These are phyloP conservation scores for Corchorus capsularis DNA, from an alignment of 345 rosid genomes.

Conservation along the genomic window DNA sequence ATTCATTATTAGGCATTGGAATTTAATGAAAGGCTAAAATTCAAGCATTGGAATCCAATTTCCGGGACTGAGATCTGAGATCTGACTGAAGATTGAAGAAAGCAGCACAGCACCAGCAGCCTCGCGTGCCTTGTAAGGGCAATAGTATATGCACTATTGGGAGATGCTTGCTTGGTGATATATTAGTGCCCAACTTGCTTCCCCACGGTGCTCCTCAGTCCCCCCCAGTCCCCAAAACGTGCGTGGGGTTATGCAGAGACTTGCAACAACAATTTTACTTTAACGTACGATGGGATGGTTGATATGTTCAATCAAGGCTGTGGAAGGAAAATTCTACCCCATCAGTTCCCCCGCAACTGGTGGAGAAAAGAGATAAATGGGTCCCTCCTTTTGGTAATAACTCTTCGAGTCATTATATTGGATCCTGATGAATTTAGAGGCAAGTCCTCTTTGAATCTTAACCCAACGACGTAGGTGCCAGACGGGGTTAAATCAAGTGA, in stretches of 20 bases:
- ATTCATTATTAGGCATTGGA: too few species aligned
- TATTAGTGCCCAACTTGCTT: neutral
- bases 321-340: neutral
- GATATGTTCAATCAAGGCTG: neutral
- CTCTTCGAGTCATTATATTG: too few species aligned
- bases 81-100: too few species aligned
- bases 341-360: slow-evolving; percentile 5
- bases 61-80: neutral
- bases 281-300: neutral
- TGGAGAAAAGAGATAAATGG: neutral
- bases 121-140: slow-evolving; percentile 15
- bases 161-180: neutral
- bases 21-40: neutral
- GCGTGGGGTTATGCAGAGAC: neutral
- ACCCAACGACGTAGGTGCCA: too few species aligned
- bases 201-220: neutral
- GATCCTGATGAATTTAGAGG: too few species aligned
- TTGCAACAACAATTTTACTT: neutral
- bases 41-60: neutral
- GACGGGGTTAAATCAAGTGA: too few species aligned
- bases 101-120: neutral
- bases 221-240: neutral
- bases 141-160: neutral
- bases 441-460: too few species aligned
- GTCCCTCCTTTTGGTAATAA: neutral